Evolutionary conservation across 352 stramenopile species (phyloP), one percentile per base, ranked within the genome.

Genomic region (Pythium insidiosum): DNA sequence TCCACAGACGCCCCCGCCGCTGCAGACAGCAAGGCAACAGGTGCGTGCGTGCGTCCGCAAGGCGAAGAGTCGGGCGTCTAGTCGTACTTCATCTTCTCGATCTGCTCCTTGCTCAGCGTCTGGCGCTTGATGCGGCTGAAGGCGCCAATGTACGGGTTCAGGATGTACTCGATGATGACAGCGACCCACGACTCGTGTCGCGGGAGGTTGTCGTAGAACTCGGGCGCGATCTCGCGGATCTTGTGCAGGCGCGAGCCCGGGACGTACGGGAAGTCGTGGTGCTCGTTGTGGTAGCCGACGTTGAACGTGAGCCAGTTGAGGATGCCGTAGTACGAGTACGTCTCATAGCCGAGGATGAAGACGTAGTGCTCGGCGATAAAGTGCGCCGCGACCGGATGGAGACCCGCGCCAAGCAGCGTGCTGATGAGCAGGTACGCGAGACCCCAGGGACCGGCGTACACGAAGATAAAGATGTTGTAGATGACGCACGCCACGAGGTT

Each of bases 301-400:
- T 98, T 98, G 60, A 97, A 98, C 35, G 90, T 96, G 37, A 99
- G 62, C 48, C 74, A 88, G 73, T 99, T 99, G 25, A 98, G 73
- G 19, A 87, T 83, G 50, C 95, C 95, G 62, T 99, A 99, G 79
- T 99, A 99, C 46, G 84, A 97, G 66, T 98, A 98, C 29, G 95
- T 99, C 66, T 98, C 94, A 45, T 97, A 84, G 47, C 94, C 92
- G 24, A 94, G 62, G 46, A 91, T 74, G 57, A 98, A 97, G 33
- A 95, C 84, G 61, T 98, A 98, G 70, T 99, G 95, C 61, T 99
- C 95, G 5, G 93, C 84, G 53, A 99, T 97, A 58, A 98, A 98
- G 72, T 99, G 95, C 41, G 91, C 94, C 10, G 95, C 95, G 26
- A 97, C 89, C 13, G 95, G 95, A 74, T 99, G 95, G 5, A 98